Evolutionary conservation across 495 filamentous ascomycete genomes (phyloP), one percentile per base, ranked within the genome.

Genomic region (Barbatosphaeria neglecta): DNA sequence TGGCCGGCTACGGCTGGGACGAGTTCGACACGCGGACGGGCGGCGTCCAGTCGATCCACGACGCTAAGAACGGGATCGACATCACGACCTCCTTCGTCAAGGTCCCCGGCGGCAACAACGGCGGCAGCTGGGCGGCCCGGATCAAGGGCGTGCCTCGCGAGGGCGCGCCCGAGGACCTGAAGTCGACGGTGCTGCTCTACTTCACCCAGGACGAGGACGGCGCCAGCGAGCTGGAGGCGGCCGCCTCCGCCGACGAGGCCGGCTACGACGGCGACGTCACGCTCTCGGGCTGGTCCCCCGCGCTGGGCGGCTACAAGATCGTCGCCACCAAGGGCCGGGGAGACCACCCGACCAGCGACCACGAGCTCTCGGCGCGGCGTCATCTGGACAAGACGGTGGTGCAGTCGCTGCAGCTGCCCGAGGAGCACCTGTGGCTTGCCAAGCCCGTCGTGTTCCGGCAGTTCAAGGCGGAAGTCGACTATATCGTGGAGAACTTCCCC

Each of bases 1-100:
- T 98, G 84, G 81, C 80, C 37, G 89, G 92, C 28, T 98, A 98
- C 60, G 92, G 90, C 49, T 98, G 92, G 92, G 90, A 97, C 52
- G 77, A 92, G 56, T 98, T 93, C 65, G 92, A 97, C 62, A 80
- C 86, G 18, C 74, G 92, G 41, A 81, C 73, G 37, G 92, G 92
- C 53, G 92, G 92, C 41, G 70, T 82, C 19, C 86, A 98, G 69
- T 85, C 84, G 17, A 90, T 98, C 45, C 84, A 88, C 55, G 92
- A 98, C 57, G 80, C 76, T 16, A 83, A 78, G 24, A 98, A 98
- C 64, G 76, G 72, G 46, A 71, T 98, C 46, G 90, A 97, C 65
- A 73, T 98, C 50, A 89, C 83, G 23, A 95, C 92, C 22, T 82
- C 84, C 43, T 97, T 95, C 62, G 77, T 96, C 52, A 98, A 98